Percentiles rank a stretch among this genome's conserved stretches.
Conservation (phyloP, 78 protist genomes). For the Creolimax fragrantissima region DNA sequence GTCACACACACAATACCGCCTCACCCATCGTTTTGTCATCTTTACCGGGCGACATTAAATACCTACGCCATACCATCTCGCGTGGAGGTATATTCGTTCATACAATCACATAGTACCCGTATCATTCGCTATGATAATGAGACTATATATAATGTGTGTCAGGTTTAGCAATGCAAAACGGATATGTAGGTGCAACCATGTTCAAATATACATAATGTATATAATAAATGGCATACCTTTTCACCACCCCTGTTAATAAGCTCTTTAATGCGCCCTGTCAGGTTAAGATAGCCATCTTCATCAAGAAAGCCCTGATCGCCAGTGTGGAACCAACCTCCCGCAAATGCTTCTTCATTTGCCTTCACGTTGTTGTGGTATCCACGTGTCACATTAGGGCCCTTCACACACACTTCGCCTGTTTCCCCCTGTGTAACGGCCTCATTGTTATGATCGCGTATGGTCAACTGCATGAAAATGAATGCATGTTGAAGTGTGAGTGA, state of each 20-base stretch:
- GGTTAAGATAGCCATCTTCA: constrained; percentile 45
- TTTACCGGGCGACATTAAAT: no score
- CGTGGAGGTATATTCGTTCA: no score
- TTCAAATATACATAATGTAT: no score
- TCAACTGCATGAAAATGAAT: background rate
- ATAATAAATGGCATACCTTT: constrained; percentile 42
- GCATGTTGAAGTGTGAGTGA: background rate
- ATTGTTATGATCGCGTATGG: background rate
- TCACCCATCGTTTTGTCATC: no score
- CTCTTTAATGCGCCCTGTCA: constrained; percentile 75
- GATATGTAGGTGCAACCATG: no score
- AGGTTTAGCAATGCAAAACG: no score
- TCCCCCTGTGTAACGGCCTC: constrained; percentile 29
- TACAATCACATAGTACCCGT: no score
- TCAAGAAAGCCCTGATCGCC: constrained; percentile 73
- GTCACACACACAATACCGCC: no score
- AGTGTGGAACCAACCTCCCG: constrained; percentile 65
- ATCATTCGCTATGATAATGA: no score
- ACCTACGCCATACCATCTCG: no score
- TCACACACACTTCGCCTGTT: constrained; percentile 58
- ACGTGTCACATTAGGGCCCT: constrained; percentile 53
- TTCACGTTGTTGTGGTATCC: constrained; percentile 63
- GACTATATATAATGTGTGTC: no score
- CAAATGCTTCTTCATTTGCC: constrained; percentile 55
- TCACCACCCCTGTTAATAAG: constrained; percentile 77